Conservation (phyloP, 2,329 filamentous ascomycete species). For the Phaeomoniella chlamydospora region DNA sequence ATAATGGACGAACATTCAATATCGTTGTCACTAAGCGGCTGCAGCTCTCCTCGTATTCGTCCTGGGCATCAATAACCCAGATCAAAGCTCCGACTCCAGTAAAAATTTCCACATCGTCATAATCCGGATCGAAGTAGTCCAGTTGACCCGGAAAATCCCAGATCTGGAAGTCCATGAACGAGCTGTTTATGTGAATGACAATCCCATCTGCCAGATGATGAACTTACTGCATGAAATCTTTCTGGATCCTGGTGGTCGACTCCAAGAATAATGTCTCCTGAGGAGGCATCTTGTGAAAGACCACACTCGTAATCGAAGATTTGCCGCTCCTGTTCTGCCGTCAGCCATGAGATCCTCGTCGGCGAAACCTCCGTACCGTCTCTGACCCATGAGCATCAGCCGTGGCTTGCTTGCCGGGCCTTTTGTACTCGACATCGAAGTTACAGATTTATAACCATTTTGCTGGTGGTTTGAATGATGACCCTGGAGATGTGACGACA, state of each 20-base stretch:
- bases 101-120: conserved; percentile 51
- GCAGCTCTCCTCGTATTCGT: conserved; percentile 91
- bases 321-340: conserved; percentile 93
- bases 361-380: conserved; percentile 48
- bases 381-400: conserved; percentile 84
- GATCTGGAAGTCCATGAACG: conserved; percentile 98
- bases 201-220: too few species aligned
- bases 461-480: not conserved
- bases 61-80: conserved; percentile 97
- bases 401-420: conserved; percentile 58
- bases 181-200: conserved; percentile 37
- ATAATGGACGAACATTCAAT: conserved; percentile 71
- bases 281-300: conserved; percentile 96
- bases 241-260: conserved; percentile 86
- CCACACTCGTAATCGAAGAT: conserved; percentile 94
- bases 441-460: conserved; percentile 1
- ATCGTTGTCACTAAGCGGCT: conserved; percentile 78
- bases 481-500: conserved; percentile 1
- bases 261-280: conserved; percentile 93
- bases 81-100: conserved; percentile 87
- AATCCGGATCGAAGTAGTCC: conserved; percentile 58
- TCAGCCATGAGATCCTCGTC: too few species aligned
- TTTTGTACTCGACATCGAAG: conserved; percentile 16
- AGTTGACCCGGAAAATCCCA: conserved; percentile 96
- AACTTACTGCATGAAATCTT: conserved; percentile 87